These are phyloP conservation scores for Botrytis squamosa DNA, from an alignment of 2,329 filamentous ascomycete genomes.

Conservation along the genomic window DNA sequence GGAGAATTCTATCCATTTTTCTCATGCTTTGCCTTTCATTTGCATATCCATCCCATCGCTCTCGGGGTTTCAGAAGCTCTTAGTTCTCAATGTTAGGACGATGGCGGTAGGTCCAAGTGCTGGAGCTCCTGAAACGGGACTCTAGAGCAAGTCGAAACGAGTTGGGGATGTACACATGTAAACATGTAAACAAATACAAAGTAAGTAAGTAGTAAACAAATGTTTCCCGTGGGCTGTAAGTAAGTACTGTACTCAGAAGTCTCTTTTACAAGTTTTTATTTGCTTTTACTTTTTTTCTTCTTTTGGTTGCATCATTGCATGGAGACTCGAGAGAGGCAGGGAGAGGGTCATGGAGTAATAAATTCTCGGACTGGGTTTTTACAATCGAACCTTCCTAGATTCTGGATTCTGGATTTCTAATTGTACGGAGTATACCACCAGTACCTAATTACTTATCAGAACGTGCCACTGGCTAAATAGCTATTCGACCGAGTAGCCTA, in stretches of 20 bases:
- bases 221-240: no score
- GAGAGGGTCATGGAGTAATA: background rate
- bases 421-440: background rate
- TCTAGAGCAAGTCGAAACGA: background rate
- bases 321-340: background rate
- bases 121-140: background rate
- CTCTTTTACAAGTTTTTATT: background rate
- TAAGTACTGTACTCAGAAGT: background rate
- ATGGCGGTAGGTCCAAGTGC: conserved; percentile 2
- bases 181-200: background rate
- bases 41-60: background rate
- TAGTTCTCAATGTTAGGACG: background rate
- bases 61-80: background rate
- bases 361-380: background rate
- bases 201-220: background rate
- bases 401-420: background rate
- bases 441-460: no score
- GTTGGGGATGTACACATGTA: background rate
- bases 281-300: background rate
- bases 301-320: background rate
- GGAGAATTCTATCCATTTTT: background rate
- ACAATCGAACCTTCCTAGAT: background rate
- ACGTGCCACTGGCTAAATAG: background rate
- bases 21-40: background rate
- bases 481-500: background rate